Evolutionary conservation across 2,329 filamentous ascomycete species (phyloP).

Genomic region (Diaporthe helianthi): DNA sequence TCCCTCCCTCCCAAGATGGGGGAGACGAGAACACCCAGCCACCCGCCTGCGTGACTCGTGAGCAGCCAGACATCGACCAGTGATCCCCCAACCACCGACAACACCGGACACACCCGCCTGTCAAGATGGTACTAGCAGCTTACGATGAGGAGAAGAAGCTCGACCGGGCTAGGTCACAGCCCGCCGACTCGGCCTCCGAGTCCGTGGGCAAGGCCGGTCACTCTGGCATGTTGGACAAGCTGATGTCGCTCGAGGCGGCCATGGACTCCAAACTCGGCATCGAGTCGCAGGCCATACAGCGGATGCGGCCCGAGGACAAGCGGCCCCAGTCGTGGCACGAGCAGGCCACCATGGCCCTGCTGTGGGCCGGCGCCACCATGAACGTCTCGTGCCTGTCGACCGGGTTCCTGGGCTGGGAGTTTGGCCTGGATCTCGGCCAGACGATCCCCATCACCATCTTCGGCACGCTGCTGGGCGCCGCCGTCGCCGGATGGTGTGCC

Average conservation of each 20-base stretch:
- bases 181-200: slow-evolving; percentile 13
- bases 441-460: slow-evolving; percentile 54
- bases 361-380: slow-evolving; percentile 60
- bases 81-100: background rate
- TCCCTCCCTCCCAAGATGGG: slow-evolving; percentile 9
- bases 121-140: slow-evolving; percentile 1
- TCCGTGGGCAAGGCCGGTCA: slow-evolving; percentile 4
- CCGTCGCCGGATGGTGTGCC: slow-evolving; percentile 54
- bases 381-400: slow-evolving; percentile 59
- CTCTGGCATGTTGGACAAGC: slow-evolving; percentile 42
- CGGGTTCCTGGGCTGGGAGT: slow-evolving; percentile 57
- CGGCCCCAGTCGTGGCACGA: slow-evolving; percentile 47
- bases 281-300: slow-evolving; percentile 53
- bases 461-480: slow-evolving; percentile 51
- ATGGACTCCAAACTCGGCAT: slow-evolving; percentile 56
- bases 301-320: slow-evolving; percentile 52
- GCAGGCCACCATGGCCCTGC: slow-evolving; percentile 55
- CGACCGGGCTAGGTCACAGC: slow-evolving; percentile 8
- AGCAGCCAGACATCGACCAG: slow-evolving; percentile 4
- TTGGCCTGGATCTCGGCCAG: slow-evolving; percentile 54
- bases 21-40: slow-evolving; percentile 5
- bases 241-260: slow-evolving; percentile 50
- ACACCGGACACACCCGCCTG: slow-evolving; percentile 1
- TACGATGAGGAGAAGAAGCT: slow-evolving; percentile 26
- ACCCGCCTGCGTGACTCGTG: background rate